Base-by-base conservation (phyloP, 2,329 filamentous ascomycete genomes). In the Didymella pinodella region DNA sequence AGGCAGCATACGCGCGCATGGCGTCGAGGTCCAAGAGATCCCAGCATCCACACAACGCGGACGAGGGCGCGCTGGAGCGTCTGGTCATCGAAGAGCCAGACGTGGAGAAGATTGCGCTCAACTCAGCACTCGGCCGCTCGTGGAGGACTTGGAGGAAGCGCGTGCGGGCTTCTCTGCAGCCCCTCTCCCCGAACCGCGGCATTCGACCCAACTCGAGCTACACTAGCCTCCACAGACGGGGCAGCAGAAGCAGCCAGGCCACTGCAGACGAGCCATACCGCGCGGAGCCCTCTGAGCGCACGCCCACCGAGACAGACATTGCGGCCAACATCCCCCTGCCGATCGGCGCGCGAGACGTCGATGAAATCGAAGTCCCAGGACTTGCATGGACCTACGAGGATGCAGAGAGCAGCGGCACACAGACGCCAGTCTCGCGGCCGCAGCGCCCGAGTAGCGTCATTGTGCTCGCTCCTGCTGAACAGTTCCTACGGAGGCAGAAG, bases 71-170 rank as follows among this genome's bases (percentile, higher is more conserved):
- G 20, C 82, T 85, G 40, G 88, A 91, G 62, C 86, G 88, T 16
- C 84, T 96, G 52, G 82, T 93, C n/a, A 88, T 99, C 26, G 91
- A 96, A 70, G 94, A 98, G 70, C 81, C 88, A 54, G 95, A 99
- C 74, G 92, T 97, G 84, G 95, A 98, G 73, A 92, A 93, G 66
- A 86, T 98, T 64, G 94, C 94, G 7, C 83, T 98, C 60, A 96
- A 97, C 73, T 86, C 93, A 57, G 93, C 92, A 2, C 81, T 99
- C 1, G 95, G 95, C 20, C 85, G 93, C 48, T 82, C 98, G 43
- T 99, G 95, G 95, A 87, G 95, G 68, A 90, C 91, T 26, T 99
- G 95, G 95, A 92, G 95, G 79, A 97, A 97, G 80, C 87, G 90
- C 62, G 84, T 91, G 67, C 86, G 91, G 11, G 66, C 73, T 2